phyloP scores from a whole-genome alignment of 2,329 filamentous ascomycete species.

The Fusarium sp. region DNA sequence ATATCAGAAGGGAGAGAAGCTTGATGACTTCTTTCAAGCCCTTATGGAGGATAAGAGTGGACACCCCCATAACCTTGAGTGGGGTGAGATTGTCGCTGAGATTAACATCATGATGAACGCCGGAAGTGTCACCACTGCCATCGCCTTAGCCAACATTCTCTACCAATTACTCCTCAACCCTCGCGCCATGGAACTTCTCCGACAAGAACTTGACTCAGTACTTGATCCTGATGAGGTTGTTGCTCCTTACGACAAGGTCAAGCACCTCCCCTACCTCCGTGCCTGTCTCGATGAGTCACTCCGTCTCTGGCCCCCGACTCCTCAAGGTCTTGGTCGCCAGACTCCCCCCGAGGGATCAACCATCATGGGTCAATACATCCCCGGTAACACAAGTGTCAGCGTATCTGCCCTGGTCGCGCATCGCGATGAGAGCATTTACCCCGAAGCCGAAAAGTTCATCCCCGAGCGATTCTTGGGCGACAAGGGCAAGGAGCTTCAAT shows the following conservation, averaged over 20 bases:
- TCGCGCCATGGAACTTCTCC: constrained; percentile 54
- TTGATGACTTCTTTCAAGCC: constrained; percentile 71
- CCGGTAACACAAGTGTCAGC: constrained; percentile 56
- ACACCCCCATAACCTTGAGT: constrained; percentile 60
- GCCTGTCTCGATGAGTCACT: constrained; percentile 66
- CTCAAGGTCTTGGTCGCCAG: constrained; percentile 45
- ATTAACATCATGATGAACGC: constrained; percentile 68
- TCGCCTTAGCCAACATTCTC: constrained; percentile 67
- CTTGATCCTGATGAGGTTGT: constrained; percentile 60
- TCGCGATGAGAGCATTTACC: constrained; percentile 57
- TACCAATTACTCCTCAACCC: constrained; percentile 66
- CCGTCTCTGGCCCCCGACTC: constrained; percentile 52
- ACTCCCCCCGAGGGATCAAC: constrained; percentile 50
- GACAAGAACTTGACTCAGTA: constrained; percentile 61
- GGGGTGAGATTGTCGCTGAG: constrained; percentile 72
- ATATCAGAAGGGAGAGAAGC: constrained; percentile 62
- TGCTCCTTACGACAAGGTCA: constrained; percentile 64
- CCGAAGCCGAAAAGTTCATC: constrained; percentile 56
- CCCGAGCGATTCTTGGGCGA: constrained; percentile 60
- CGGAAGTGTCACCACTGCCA: constrained; percentile 65
- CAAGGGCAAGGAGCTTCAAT: constrained; percentile 54
- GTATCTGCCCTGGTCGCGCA: constrained; percentile 57
- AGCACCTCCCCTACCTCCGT: constrained; percentile 66
- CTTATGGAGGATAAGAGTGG: constrained; percentile 66
- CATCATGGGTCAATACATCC: constrained; percentile 52